phyloP scores from a whole-genome alignment of 2,329 filamentous ascomycete genomes.

The Colletotrichum karsti region DNA sequence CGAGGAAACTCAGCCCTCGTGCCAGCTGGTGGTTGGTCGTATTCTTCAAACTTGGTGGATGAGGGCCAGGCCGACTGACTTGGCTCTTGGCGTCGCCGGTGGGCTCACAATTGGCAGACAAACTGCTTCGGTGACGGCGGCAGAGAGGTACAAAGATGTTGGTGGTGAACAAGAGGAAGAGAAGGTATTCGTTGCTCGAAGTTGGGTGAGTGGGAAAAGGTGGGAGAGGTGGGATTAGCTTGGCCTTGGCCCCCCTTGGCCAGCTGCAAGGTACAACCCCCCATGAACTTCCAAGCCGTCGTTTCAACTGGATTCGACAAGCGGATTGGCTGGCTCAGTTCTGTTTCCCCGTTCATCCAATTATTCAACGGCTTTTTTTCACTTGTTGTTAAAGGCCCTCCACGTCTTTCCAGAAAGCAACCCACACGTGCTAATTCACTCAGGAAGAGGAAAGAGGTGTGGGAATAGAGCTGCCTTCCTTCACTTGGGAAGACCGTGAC shows the following conservation, averaged over 20 bases:
- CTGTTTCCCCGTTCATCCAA: constrained; percentile 20
- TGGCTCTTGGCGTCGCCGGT: constrained; percentile 19
- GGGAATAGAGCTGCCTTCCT: constrained; percentile 4
- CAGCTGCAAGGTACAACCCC: constrained; percentile 24
- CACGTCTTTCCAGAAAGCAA: neutral
- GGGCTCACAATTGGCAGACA: neutral
- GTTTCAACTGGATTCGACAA: constrained; percentile 18
- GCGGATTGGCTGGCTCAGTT: constrained; percentile 19
- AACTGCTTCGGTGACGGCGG: neutral
- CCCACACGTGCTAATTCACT: neutral
- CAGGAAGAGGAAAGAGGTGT: constrained; percentile 4
- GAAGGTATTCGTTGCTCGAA: constrained; percentile 7
- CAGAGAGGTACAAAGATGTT: neutral
- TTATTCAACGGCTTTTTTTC: constrained; percentile 14
- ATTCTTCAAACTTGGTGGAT: neutral
- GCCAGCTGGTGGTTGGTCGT: constrained; percentile 22
- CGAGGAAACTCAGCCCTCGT: constrained; percentile 20
- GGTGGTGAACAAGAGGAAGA: neutral
- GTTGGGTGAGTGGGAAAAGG: neutral
- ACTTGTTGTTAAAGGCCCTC: neutral
- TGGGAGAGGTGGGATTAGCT: constrained; percentile 4
- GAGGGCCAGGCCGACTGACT: constrained; percentile 1
- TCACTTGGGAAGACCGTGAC: constrained; percentile 4
- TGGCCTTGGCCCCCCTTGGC: constrained; percentile 9
- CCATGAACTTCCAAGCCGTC: constrained; percentile 11